Evolutionary conservation across 768 basidiomycete genomes (phyloP), one percentile per base, ranked within the genome.

Genomic region (Leccinum subtestaceum): DNA sequence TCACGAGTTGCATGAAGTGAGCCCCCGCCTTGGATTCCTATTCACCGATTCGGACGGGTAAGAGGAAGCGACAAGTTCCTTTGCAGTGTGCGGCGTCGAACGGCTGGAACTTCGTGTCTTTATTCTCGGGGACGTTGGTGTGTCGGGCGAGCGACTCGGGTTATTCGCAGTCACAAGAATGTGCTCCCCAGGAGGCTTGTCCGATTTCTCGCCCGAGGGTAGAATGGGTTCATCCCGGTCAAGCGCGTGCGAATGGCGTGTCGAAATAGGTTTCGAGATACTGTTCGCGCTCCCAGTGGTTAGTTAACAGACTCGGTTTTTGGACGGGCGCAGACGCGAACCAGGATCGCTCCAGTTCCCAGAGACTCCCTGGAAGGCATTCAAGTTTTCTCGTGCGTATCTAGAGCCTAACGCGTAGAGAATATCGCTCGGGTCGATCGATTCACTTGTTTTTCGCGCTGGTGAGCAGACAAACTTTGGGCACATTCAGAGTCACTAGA

Each of bases 11-110:
- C 29, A 74, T 64, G n/a, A 87, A 69, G 69, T 87, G 85, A 8
- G 78, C 66, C 19, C 81, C 77, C 1, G 83, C 81, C 60, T 83
- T 84, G 31, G 83, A 83, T 63, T 85, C 84, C 60, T 84, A 84
- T 69, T 85, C 86, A 17, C 75, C 75, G 27, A 85, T 72, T 4
- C 78, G 76, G 11, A 80, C 66, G 0, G 81, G 80, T 43, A 85
- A 72, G 48, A 85, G 75, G 63, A 82, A 81, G 6, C 76, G 76
- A 55, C 81, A 82, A 1, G 73, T 51, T 11, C 58, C 57, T 9
- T 52, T 51, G 53, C 74, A 74, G 61, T 68, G 58, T 17, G 60
- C 57, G 10, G 52, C 23, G 32, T 74, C 69, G 47, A 71, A 58
- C 13, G 58, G 40, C 11, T 59, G 57, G 2, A 31, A 32, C 0